A percentile compares a stretch with the other conserved stretches of the same genome.
Conservation (phyloP, 73 alveolate species). For the Paramecium biaurelia region DNA sequence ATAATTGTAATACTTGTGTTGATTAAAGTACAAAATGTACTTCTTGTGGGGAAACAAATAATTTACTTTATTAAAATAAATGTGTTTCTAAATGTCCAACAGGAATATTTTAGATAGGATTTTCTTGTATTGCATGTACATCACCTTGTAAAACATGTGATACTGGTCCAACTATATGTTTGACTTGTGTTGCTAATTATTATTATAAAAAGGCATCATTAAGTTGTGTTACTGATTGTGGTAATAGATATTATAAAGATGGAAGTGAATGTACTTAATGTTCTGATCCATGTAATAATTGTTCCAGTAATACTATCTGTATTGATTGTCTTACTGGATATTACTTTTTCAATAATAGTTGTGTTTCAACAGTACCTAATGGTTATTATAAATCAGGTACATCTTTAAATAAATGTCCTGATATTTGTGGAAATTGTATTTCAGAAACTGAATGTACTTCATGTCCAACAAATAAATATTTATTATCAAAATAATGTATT, state of each 20-base stretch:
- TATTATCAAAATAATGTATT: background rate
- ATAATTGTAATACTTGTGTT: background rate
- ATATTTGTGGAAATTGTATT: background rate
- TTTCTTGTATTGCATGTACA: background rate
- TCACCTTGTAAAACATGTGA: conserved; percentile 33
- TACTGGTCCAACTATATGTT: background rate
- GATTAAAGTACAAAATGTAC: background rate
- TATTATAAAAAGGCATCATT: background rate
- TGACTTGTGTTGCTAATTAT: background rate
- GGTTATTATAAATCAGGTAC: background rate
- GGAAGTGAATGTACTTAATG: background rate
- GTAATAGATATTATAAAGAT: background rate
- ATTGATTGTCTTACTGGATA: background rate
- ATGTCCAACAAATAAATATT: background rate
- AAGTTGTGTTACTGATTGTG: conserved; percentile 27
- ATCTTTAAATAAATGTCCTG: background rate
- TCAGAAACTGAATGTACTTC: background rate
- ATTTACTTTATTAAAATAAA: background rate
- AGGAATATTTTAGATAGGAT: background rate
- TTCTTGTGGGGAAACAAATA: background rate
- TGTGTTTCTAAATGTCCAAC: conserved; percentile 32
- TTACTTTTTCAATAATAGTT: background rate
- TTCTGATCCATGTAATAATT: background rate
- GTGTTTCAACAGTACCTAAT: conserved; percentile 5
- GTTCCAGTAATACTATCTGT: background rate